These are phyloP conservation scores for Vaccinium darrowii DNA, from an alignment of 148 eudicot genomes.

Conservation along the genomic window DNA sequence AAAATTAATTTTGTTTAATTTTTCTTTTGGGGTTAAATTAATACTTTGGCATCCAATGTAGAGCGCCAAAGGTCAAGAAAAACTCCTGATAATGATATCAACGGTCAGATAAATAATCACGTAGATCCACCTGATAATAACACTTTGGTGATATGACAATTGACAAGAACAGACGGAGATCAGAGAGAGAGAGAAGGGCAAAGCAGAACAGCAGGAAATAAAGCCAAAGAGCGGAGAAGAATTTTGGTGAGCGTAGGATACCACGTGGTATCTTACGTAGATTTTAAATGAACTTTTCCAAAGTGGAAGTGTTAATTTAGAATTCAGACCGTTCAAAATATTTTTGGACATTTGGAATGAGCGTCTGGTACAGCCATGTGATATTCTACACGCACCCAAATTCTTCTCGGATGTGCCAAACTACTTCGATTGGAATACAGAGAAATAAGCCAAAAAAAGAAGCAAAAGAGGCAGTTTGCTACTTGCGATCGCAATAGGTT, in stretches of 20 bases:
- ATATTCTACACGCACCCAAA: too few species aligned
- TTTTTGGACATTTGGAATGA: too few species aligned
- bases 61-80: background rate
- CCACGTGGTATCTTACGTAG: too few species aligned
- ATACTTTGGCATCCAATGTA: too few species aligned
- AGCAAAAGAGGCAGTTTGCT: background rate
- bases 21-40: too few species aligned
- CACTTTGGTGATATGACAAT: background rate
- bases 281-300: too few species aligned
- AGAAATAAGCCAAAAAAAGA: background rate
- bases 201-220: background rate
- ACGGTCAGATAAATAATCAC: background rate
- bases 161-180: background rate
- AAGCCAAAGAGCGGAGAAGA: background rate
- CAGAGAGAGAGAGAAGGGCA: background rate
- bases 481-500: background rate
- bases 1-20: too few species aligned
- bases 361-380: too few species aligned
- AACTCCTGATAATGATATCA: background rate
- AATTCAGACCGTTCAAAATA: too few species aligned
- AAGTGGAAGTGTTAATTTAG: too few species aligned
- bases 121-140: background rate
- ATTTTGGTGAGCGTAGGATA: too few species aligned
- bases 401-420: background rate
- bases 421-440: background rate